Evolutionary conservation across 441 rosid species (phyloP).

Genomic region (Cnidoscolus chayamansa): DNA sequence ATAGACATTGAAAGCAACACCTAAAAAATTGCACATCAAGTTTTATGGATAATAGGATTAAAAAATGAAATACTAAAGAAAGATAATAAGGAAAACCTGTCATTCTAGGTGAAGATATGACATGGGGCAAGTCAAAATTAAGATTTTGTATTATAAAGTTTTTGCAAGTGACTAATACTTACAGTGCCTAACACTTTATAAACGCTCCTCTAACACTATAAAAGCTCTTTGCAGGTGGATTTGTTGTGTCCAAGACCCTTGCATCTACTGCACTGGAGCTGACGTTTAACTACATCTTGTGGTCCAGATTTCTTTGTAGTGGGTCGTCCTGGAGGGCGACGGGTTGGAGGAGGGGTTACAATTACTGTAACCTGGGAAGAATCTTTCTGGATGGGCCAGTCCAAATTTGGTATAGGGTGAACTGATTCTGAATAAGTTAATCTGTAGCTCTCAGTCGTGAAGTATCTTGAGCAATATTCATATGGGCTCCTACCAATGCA

Average conservation of each 20-base stretch:
- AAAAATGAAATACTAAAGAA: neutral
- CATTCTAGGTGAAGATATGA: neutral
- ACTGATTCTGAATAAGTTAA: conserved; percentile 62
- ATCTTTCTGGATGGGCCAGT: conserved; percentile 43
- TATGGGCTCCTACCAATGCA: conserved; percentile 54
- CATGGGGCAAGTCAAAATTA: neutral
- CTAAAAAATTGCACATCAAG: neutral
- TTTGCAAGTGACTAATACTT: conserved; percentile 20
- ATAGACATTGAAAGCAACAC: neutral
- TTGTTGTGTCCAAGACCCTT: conserved; percentile 91
- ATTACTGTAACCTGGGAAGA: conserved; percentile 52
- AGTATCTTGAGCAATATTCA: conserved; percentile 73
- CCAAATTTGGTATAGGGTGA: conserved; percentile 54
- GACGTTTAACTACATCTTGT: conserved; percentile 69
- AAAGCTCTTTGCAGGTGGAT: conserved; percentile 78
- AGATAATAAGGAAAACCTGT: neutral
- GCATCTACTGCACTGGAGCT: conserved; percentile 93
- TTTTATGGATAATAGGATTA: neutral
- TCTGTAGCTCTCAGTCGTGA: conserved; percentile 64
- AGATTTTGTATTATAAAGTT: neutral
- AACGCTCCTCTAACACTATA: conserved; percentile 45
- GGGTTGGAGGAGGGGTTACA: conserved; percentile 83
- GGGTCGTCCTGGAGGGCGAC: conserved; percentile 86
- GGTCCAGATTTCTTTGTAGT: conserved; percentile 58
- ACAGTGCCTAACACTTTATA: conserved; percentile 40